phyloP scores from a whole-genome alignment of 2,329 filamentous ascomycete genomes.

The Pezicula rhizophila region DNA sequence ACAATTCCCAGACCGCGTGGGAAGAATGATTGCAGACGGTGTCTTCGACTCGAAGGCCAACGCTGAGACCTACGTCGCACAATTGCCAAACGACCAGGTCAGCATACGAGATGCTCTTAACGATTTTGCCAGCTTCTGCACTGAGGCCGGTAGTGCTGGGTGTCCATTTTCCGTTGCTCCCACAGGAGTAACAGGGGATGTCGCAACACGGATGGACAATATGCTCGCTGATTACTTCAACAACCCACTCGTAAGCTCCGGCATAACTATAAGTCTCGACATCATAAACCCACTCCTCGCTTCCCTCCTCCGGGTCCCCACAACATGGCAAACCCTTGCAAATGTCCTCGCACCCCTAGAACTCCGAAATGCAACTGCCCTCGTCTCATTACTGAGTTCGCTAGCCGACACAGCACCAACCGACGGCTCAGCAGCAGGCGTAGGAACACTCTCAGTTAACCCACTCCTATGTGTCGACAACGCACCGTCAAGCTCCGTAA shows the following conservation, averaged over 20 bases:
- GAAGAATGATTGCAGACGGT: conserved; percentile 29
- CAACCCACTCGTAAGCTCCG: neutral
- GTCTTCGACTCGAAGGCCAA: conserved; percentile 27
- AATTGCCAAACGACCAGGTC: conserved; percentile 11
- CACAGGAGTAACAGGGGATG: neutral
- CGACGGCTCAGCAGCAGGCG: neutral
- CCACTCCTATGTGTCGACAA: conserved; percentile 12
- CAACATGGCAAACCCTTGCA: neutral
- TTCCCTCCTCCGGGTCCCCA: conserved; percentile 1
- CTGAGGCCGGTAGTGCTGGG: conserved; percentile 5
- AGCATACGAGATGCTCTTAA: conserved; percentile 7
- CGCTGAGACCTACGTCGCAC: conserved; percentile 26
- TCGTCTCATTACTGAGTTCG: neutral
- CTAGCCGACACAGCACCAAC: neutral
- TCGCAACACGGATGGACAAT: conserved; percentile 1
- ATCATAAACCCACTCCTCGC: neutral
- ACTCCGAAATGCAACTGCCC: neutral
- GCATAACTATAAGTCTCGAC: neutral
- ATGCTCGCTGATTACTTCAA: conserved; percentile 1
- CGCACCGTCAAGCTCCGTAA: conserved; percentile 8
- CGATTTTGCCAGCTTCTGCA: conserved; percentile 10
- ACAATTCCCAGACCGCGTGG: conserved; percentile 33
- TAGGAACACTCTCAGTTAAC: neutral
- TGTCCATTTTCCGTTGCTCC: conserved; percentile 1
- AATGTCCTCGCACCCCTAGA: neutral